Evolutionary conservation across 352 stramenopile species (phyloP).

Genomic region (Phytophthora nicotianae): DNA sequence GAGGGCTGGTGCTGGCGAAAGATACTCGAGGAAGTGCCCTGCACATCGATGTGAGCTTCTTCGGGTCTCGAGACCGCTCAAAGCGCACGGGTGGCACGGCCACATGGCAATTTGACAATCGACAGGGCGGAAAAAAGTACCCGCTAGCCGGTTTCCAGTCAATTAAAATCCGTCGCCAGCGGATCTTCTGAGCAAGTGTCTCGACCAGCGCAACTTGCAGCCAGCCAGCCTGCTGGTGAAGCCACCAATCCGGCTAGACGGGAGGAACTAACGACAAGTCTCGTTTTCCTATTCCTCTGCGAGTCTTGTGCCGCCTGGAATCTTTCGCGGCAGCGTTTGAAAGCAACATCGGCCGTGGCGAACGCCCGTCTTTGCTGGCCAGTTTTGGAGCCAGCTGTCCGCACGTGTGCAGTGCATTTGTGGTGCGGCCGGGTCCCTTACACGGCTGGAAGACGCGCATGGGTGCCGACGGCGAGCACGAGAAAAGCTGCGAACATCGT

Average conservation of each 20-base stretch:
- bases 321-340: too few relatives aligned
- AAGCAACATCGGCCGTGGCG: background rate
- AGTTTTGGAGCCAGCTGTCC: conserved; percentile 23
- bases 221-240: background rate
- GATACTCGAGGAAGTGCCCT: conserved; percentile 34
- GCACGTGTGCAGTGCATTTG: conserved; percentile 23
- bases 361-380: conserved; percentile 7
- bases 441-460: conserved; percentile 21
- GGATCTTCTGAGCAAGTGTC: conserved; percentile 1
- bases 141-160: conserved; percentile 33
- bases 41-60: conserved; percentile 32
- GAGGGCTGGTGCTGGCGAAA: conserved; percentile 20
- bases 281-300: too few relatives aligned
- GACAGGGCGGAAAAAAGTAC: conserved; percentile 14
- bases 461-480: conserved; percentile 21
- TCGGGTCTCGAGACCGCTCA: conserved; percentile 3
- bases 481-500: conserved; percentile 23
- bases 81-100: conserved; percentile 18
- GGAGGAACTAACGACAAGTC: too few relatives aligned
- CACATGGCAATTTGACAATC: conserved; percentile 27
- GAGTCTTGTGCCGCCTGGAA: too few relatives aligned
- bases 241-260: conserved; percentile 1
- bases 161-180: background rate
- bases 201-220: background rate
- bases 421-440: conserved; percentile 16